Evolutionary conservation across 78 protist genomes (phyloP), one percentile per base, ranked within the genome.

Genomic region (Emiliania huxleyi): DNA sequence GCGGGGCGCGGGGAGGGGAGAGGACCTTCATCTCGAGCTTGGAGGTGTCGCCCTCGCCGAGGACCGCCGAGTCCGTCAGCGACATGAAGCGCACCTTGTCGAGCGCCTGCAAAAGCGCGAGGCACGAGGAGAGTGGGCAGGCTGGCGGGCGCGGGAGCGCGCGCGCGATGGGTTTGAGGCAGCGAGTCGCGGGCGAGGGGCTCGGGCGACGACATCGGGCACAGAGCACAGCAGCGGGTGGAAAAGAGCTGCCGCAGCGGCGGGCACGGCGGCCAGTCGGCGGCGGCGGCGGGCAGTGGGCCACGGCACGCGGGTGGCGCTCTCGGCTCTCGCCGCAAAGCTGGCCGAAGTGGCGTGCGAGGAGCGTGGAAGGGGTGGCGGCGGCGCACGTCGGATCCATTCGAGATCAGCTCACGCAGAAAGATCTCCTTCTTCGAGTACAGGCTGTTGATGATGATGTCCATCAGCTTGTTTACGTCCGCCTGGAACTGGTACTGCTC

Each of bases 331-430:
- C n/a, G n/a, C n/a, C n/a, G n/a, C n/a, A n/a, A n/a, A n/a, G n/a
- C n/a, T n/a, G n/a, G n/a, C n/a, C n/a, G n/a, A n/a, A n/a, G n/a
- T n/a, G n/a, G n/a, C n/a, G n/a, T n/a, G n/a, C n/a, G n/a, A 49
- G 56, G 56, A 12, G n/a, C 26, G 56, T 5, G 56, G 56, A 5
- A 49, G 56, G 12, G 56, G 12, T 1, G 29, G 69, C 25, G 46
- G 23, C n/a, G n/a, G n/a, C 96, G 37, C 87, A 95, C 97, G 90
- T 98, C 99, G 8, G 97, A 95, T 19, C 98, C 98, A 97, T 99
- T 99, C 69, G 99, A 99, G 95, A 99, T 97, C 79, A 99, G 93
- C 95, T 99, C 99, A 38, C 99, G 97, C 35, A 99, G 94, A 97
- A 99, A 99, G 91, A 99, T 96, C 92, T 98, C 99, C 94, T 97